These are phyloP conservation scores for Emergomyces africanus DNA, from an alignment of 2,329 filamentous ascomycete species.

Conservation along the genomic window DNA sequence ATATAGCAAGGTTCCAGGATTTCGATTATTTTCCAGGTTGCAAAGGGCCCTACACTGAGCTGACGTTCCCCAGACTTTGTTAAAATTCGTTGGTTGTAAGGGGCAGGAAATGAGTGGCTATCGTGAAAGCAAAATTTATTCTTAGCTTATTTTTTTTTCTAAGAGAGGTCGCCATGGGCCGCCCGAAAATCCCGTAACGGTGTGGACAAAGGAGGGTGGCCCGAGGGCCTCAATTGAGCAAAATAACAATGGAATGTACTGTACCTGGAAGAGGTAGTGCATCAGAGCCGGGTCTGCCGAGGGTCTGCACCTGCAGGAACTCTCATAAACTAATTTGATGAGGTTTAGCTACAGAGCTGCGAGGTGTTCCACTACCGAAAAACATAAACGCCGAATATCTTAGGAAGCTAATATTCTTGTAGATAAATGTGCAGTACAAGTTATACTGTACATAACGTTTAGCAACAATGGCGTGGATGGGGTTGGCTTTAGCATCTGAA, in stretches of 20 bases:
- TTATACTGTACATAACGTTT: neutral
- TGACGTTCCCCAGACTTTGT: neutral
- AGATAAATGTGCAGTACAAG: neutral
- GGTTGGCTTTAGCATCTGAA: neutral
- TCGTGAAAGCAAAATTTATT: neutral
- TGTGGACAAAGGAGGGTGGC: neutral
- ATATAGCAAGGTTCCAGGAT: neutral
- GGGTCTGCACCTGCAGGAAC: neutral
- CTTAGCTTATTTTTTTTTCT: neutral
- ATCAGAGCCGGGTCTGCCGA: neutral
- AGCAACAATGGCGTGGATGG: neutral
- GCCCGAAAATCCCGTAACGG: neutral
- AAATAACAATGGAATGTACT: slow-evolving; percentile 1
- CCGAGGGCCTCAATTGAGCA: neutral
- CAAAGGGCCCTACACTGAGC: neutral
- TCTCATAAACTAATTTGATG: neutral
- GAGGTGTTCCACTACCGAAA: neutral
- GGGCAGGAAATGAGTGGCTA: neutral
- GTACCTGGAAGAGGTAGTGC: neutral
- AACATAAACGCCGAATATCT: neutral
- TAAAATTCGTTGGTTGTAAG: neutral
- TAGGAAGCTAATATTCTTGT: neutral
- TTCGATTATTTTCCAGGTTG: neutral
- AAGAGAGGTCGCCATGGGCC: neutral
- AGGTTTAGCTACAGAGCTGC: neutral